Conservation (phyloP, 805 yeast species). For the Cyberlindnera sargentensis region DNA sequence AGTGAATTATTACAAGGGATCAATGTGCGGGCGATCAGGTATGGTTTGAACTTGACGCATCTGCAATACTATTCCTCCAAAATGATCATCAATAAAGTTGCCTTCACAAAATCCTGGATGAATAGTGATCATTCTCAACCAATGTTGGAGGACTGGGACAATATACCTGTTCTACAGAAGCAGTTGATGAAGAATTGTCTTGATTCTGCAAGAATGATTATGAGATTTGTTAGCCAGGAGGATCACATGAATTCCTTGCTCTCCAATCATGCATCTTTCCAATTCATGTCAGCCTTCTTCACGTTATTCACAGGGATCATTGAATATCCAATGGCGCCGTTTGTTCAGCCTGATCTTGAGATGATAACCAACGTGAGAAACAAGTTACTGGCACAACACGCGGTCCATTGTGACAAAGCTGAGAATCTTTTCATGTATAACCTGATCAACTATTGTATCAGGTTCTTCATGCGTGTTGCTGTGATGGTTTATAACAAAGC, state of each 20-base stretch:
- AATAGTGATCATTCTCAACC: background rate
- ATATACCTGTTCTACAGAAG: slow-evolving; percentile 2
- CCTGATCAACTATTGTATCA: slow-evolving; percentile 9
- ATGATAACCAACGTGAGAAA: slow-evolving; percentile 7
- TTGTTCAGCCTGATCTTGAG: slow-evolving; percentile 11
- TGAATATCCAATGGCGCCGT: slow-evolving; percentile 15
- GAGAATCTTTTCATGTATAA: slow-evolving; percentile 6
- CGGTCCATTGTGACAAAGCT: background rate
- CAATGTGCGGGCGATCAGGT: slow-evolving; percentile 3
- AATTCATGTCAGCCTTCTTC: slow-evolving; percentile 20
- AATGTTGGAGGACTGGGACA: background rate
- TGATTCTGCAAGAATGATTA: slow-evolving; percentile 15
- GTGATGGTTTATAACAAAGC: slow-evolving; percentile 15
- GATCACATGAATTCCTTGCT: slow-evolving; percentile 5
- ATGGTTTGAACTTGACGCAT: slow-evolving; percentile 12
- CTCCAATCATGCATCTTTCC: slow-evolving; percentile 12
- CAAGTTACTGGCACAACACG: slow-evolving; percentile 2
- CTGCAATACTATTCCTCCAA: slow-evolving; percentile 12
- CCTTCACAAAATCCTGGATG: slow-evolving; percentile 21
- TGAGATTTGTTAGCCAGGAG: slow-evolving; percentile 6
- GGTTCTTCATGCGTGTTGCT: slow-evolving; percentile 17
- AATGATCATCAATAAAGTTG: slow-evolving; percentile 22
- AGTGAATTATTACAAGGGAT: background rate
- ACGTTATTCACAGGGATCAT: slow-evolving; percentile 18
- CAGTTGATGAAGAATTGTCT: slow-evolving; percentile 5